These are phyloP conservation scores for Breynia disticha DNA, from an alignment of 441 rosid genomes.

Conservation along the genomic window DNA sequence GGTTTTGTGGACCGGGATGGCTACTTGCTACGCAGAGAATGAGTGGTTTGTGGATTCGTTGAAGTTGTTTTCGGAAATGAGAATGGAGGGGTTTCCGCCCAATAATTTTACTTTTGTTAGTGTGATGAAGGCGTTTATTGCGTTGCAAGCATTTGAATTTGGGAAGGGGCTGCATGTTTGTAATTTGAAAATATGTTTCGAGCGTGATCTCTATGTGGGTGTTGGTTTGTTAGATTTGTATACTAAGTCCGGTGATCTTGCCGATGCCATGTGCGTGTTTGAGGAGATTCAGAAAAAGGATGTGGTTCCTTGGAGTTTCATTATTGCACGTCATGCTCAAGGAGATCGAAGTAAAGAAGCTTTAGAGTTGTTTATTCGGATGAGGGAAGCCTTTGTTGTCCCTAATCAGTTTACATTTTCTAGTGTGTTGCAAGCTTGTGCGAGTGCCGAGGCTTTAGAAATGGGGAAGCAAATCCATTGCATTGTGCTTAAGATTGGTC, in stretches of 20 bases:
- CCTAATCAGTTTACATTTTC: conserved; percentile 76
- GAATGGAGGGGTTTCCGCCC: conserved; percentile 50
- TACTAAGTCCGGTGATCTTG: conserved; percentile 35
- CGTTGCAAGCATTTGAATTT: conserved; percentile 32
- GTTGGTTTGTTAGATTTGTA: conserved; percentile 70
- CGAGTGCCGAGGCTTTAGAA: conserved; percentile 32
- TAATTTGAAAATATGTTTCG: conserved; percentile 47
- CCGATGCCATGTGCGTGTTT: conserved; percentile 39
- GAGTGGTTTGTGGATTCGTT: conserved; percentile 44
- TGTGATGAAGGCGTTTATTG: conserved; percentile 70
- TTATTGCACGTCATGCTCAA: conserved; percentile 74
- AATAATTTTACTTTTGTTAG: conserved; percentile 55
- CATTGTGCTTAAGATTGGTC: conserved; percentile 46
- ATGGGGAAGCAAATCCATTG: conserved; percentile 66
- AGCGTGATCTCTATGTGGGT: conserved; percentile 48
- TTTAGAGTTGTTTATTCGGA: conserved; percentile 47
- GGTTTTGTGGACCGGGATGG: conserved; percentile 83
- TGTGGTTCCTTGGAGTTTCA: conserved; percentile 85
- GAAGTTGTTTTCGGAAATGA: conserved; percentile 41
- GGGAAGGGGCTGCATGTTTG: conserved; percentile 66
- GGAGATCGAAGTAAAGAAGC: conserved; percentile 44
- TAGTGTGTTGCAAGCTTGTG: conserved; percentile 72
- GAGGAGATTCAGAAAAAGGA: conserved; percentile 62
- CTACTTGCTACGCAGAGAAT: conserved; percentile 68
- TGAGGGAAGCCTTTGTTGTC: conserved; percentile 48